Evolutionary conservation across 768 basidiomycete species (phyloP).

Genomic region (Lentinula edodes): DNA sequence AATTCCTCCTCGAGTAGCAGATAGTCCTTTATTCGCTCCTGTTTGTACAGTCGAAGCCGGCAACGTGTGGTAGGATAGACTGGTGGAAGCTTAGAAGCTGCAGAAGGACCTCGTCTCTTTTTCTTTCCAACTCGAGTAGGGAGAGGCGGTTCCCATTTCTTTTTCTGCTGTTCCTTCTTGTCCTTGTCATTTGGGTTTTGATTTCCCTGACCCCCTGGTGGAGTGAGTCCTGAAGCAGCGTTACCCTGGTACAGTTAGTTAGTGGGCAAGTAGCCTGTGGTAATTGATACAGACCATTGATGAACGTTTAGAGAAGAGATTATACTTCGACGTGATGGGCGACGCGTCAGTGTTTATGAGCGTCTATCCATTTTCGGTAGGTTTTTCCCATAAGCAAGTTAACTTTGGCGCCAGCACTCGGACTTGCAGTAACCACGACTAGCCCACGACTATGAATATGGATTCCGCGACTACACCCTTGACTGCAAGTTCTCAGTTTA

Average conservation of each 20-base stretch:
- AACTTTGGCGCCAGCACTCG: neutral
- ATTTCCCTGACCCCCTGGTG: constrained; percentile 23
- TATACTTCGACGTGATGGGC: constrained; percentile 11
- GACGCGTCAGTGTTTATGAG: constrained; percentile 49
- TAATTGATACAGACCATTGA: constrained; percentile 8
- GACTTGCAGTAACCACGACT: neutral
- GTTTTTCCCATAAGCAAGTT: constrained; percentile 20
- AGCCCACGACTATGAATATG: constrained; percentile 21
- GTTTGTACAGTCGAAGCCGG: constrained; percentile 90
- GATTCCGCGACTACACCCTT: constrained; percentile 41
- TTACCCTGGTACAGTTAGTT: constrained; percentile 51
- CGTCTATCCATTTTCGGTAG: neutral
- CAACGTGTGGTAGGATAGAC: constrained; percentile 95
- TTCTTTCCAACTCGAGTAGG: constrained; percentile 97
- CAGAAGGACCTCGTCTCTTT: constrained; percentile 90
- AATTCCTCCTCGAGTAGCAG: constrained; percentile 94
- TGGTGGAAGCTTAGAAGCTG: constrained; percentile 86
- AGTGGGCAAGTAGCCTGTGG: neutral
- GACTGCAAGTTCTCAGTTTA: constrained; percentile 68
- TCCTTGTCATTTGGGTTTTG: constrained; percentile 29
- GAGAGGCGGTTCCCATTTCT: constrained; percentile 98
- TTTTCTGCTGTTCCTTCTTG: constrained; percentile 54
- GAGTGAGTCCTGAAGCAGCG: constrained; percentile 59
- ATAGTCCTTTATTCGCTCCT: constrained; percentile 98
- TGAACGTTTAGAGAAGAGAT: constrained; percentile 8